Conservation (phyloP, 306 rosid genomes). For the Castanospermum australe region DNA sequence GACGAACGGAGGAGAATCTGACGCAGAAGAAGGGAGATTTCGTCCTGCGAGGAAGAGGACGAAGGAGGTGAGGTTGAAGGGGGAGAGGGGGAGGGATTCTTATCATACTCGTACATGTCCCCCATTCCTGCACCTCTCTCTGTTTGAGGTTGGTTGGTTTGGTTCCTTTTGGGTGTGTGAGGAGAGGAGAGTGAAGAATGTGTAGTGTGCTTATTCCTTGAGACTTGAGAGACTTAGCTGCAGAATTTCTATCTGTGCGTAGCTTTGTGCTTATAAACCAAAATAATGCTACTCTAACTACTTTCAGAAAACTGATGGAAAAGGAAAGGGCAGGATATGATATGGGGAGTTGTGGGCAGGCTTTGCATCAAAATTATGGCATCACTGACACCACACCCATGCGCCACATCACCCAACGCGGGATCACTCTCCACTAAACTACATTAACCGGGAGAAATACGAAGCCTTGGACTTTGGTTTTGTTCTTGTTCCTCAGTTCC, state of each 20-base stretch:
- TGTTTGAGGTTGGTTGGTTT: neutral
- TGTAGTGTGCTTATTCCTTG: neutral
- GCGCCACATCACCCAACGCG: conserved; percentile 23
- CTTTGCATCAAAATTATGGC: conserved; percentile 19
- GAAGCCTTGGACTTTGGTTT: neutral
- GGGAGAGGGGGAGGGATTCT: conserved; percentile 25
- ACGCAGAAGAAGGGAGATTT: conserved; percentile 81
- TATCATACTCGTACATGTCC: conserved; percentile 39
- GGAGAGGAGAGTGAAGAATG: neutral
- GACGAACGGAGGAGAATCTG: conserved; percentile 83
- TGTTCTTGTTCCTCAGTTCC: neutral
- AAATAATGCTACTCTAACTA: conserved; percentile 22
- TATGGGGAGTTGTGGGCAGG: conserved; percentile 40
- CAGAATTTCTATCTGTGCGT: conserved; percentile 21
- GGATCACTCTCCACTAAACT: neutral
- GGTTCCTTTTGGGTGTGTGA: neutral
- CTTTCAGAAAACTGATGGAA: conserved; percentile 25
- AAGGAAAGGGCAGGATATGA: conserved; percentile 18
- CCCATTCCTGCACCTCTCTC: conserved; percentile 41
- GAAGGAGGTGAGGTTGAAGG: conserved; percentile 37
- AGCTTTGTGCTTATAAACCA: conserved; percentile 16
- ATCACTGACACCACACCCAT: neutral
- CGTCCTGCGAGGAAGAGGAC: conserved; percentile 60
- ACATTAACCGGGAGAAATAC: neutral
- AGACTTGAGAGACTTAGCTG: conserved; percentile 7